Base-by-base conservation (phyloP, 164 flowering plant genomes). In the Paratinospora sagittata region DNA sequence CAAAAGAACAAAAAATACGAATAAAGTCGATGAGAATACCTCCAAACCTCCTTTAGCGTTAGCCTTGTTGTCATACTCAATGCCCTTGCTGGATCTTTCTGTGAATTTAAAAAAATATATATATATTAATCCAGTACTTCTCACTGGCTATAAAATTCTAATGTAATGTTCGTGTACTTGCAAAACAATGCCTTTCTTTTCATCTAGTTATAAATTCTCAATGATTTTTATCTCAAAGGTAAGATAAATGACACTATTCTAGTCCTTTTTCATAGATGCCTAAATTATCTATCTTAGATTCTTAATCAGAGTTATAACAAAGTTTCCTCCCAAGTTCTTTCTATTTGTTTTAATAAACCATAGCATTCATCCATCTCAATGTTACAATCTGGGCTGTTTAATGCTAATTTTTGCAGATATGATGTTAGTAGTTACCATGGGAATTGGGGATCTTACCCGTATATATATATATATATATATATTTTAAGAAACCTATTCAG, bases 61-160 rank as follows among this genome's bases (percentile, higher is more conserved):
- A 77, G 83, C 76, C 85, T 80, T 9, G 93, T 91, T 0, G 86
- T 93, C 99, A 96, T 93, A 74, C 77, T 83, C 83, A 85, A 72
- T 69, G 89, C 91, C 73, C 86, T 84, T 6, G 68, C 64, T 39
- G 95, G 97, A 78, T 96, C 98, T 66, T 80, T 91, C 99, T 92
- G 96, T 9, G 80, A 81, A 78, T 63, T 23, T 70, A 68, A 52
- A n/a, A n/a, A n/a, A n/a, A n/a, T n/a, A n/a, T n/a, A n/a, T n/a
- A n/a, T n/a, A n/a, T n/a, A n/a, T n/a, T n/a, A n/a, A n/a, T n/a
- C n/a, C n/a, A n/a, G n/a, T n/a, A n/a, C n/a, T n/a, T n/a, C n/a
- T n/a, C n/a, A n/a, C n/a, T n/a, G n/a, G n/a, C n/a, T n/a, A n/a
- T n/a, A n/a, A n/a, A n/a, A n/a, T n/a, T n/a, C n/a, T n/a, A n/a